Evolutionary conservation across 768 basidiomycete species (phyloP), one percentile per base, ranked within the genome.

Genomic region (Chalciporus sphaerocephalus): DNA sequence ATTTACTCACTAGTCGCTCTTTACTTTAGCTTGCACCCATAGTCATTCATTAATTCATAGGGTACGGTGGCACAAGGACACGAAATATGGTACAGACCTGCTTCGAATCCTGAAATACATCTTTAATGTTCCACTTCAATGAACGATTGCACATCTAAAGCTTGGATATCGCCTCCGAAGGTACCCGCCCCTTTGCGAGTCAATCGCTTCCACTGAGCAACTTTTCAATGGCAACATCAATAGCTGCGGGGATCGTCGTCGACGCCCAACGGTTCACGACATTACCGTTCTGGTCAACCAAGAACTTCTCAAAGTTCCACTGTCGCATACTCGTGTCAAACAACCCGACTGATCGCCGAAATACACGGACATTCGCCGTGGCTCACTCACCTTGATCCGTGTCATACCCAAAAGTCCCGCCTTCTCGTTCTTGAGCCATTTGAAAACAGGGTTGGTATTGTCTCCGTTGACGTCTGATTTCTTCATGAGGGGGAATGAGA

Each of bases 271-370:
- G 79, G 54, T 83, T 69, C 18, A 86, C 79, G 12, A 90, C 85
- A 2, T 80, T 76, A 24, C 90, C 89, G 35, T 89, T 71, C 66
- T 80, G 80, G 65, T 92, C 76, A 35, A 94, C 68, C 46, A 94
- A 70, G 72, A 93, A 94, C 64, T 90, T 90, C 66, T 90, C 88
- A 65, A 92, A 92, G 67, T 92, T 92, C 91, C 90, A 92, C 85
- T 87, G 46, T 25, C 38, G 15, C 6, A 2, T 17, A 12, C 11
- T 22, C 18, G 11, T 16, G 25, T 52, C 5, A 53, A 33, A 33
- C 13, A 7, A 11, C 40, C n/a, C 8, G 15, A 40, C 27, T 27
- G 11, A 20, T n/a, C n/a, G n/a, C n/a, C n/a, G n/a, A 35, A 34
- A 3, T 21, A 4, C 28, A 39, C 21, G 38, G 3, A 34, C 3